phyloP scores from a whole-genome alignment of 2,329 filamentous ascomycete genomes.

The Penicillium verrucosum region DNA sequence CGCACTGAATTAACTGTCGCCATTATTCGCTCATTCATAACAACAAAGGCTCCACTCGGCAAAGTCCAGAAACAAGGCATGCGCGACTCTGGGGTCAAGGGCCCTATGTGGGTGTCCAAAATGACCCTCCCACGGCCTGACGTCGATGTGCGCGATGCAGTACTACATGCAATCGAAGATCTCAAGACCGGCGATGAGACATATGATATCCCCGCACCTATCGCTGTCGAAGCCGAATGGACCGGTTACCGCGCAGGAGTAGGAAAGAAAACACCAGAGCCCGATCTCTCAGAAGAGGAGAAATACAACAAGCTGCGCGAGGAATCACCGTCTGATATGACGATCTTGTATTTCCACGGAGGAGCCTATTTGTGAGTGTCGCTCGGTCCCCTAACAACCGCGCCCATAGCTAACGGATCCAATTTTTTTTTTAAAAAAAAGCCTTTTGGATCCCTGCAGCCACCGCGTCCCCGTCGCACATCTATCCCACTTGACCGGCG shows the following conservation, averaged over 20 bases:
- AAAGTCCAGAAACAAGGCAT: slow-evolving; percentile 62
- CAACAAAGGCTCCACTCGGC: slow-evolving; percentile 52
- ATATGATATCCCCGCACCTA: slow-evolving; percentile 36
- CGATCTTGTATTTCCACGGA: slow-evolving; percentile 48
- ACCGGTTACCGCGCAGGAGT: slow-evolving; percentile 44
- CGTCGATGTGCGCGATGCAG: slow-evolving; percentile 41
- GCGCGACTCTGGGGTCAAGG: slow-evolving; percentile 67
- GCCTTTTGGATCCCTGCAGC: slow-evolving; percentile 45
- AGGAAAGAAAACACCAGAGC: slow-evolving; percentile 36
- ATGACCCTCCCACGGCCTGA: slow-evolving; percentile 60
- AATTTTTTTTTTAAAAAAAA: slow-evolving; percentile 11
- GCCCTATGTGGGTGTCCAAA: slow-evolving; percentile 76
- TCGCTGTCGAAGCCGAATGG: slow-evolving; percentile 46
- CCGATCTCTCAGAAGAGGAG: slow-evolving; percentile 42
- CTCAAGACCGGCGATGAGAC: slow-evolving; percentile 40
- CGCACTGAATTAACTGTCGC: slow-evolving; percentile 69
- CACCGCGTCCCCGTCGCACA: slow-evolving; percentile 39
- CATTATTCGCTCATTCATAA: slow-evolving; percentile 65
- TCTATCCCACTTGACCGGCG: slow-evolving; percentile 40
- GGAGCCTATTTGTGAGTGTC: slow-evolving; percentile 45
- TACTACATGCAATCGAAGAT: slow-evolving; percentile 40
- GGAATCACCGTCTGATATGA: slow-evolving; percentile 40
- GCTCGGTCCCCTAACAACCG: not conserved
- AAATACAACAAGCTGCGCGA: slow-evolving; percentile 42
- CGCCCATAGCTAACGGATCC: not conserved